Evolutionary conservation across 2,329 filamentous ascomycete genomes (phyloP), one percentile per base, ranked within the genome.

Genomic region (Alternaria tenuissima): DNA sequence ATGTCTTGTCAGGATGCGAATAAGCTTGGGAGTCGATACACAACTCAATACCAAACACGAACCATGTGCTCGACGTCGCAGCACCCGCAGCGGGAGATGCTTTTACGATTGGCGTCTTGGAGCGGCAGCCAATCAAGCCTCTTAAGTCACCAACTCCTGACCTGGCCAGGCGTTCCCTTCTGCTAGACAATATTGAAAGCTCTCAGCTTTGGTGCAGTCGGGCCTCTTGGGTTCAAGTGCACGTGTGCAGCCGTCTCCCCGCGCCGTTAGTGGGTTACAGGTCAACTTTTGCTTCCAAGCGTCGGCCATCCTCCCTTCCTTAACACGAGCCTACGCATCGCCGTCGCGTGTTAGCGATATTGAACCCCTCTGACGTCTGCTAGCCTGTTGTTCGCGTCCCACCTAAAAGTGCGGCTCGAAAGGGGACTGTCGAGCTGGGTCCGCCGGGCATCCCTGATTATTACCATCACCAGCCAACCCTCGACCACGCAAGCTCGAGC

Each of bases 371-470:
- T 61, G 59, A 61, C 59, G 55, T 59, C 49, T 49, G 49, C 59
- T 61, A 61, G 54, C 53, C 53, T 39, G 41, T 57, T 61, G 64
- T 52, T 61, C 61, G 64, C 65, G 65, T 59, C 67, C 68, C 71
- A 65, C 68, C 61, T 8, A 48, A 48, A 52, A 47, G 64, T 61
- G 62, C 66, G 63, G 71, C 68, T 61, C 59, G 66, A 69, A 65
- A 69, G 71, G 71, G 65, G 54, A 57, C 47, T 22, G 28, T 41
- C 20, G 46, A 38, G 57, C 53, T 47, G 46, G 57, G 57, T 57
- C 53, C 57, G 53, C 57, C 57, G 47, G 57, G 62, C 66, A 66
- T 64, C 65, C 65, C 65, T 63, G 63, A 57, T 54, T 64, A 44
- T 62, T 64, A 59, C 63, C 68, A 54, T 42, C 66, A 43, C 65